phyloP scores from a whole-genome alignment of 1,284 basidiomycete species.

The Coniophora puteana region DNA sequence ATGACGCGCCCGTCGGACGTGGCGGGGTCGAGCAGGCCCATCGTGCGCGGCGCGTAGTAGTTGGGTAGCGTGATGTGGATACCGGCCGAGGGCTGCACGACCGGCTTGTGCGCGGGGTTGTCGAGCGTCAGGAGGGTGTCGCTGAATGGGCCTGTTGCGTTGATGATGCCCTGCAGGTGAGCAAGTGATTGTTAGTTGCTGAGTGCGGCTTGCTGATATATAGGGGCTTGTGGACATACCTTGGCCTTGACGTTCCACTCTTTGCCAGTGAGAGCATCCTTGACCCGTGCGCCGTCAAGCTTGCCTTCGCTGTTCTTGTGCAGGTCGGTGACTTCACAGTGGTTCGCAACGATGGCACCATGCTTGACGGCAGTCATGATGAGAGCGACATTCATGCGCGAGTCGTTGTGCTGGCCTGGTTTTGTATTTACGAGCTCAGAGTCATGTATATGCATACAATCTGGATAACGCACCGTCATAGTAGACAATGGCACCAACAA shows the following conservation, averaged over 20 bases:
- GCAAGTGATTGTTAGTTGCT: too few relatives aligned
- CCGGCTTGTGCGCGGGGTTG: slow-evolving; percentile 78
- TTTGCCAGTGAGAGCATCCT: slow-evolving; percentile 82
- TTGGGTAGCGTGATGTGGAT: slow-evolving; percentile 97
- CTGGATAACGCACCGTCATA: slow-evolving; percentile 73
- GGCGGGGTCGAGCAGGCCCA: slow-evolving; percentile 94
- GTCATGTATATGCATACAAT: background rate
- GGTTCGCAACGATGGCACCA: slow-evolving; percentile 88
- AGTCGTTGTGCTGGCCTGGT: slow-evolving; percentile 96
- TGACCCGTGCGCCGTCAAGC: slow-evolving; percentile 75
- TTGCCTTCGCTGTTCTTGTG: slow-evolving; percentile 70
- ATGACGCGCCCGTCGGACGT: slow-evolving; percentile 97
- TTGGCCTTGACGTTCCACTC: slow-evolving; percentile 84
- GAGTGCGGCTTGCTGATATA: background rate
- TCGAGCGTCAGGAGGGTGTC: slow-evolving; percentile 88
- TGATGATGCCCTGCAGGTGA: slow-evolving; percentile 81
- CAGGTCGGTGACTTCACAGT: slow-evolving; percentile 82
- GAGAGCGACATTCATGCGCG: slow-evolving; percentile 95
- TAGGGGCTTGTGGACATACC: slow-evolving; percentile 33
- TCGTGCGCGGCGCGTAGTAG: slow-evolving; percentile 93
- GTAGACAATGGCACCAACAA: slow-evolving; percentile 94
- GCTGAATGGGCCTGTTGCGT: slow-evolving; percentile 94
- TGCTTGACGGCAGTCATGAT: slow-evolving; percentile 93
- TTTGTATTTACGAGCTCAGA: too few relatives aligned
- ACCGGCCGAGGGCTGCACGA: slow-evolving; percentile 91